Evolutionary conservation across 2,329 filamentous ascomycete genomes (phyloP), one percentile per base, ranked within the genome.

Genomic region (Aspergillus phoenicis): DNA sequence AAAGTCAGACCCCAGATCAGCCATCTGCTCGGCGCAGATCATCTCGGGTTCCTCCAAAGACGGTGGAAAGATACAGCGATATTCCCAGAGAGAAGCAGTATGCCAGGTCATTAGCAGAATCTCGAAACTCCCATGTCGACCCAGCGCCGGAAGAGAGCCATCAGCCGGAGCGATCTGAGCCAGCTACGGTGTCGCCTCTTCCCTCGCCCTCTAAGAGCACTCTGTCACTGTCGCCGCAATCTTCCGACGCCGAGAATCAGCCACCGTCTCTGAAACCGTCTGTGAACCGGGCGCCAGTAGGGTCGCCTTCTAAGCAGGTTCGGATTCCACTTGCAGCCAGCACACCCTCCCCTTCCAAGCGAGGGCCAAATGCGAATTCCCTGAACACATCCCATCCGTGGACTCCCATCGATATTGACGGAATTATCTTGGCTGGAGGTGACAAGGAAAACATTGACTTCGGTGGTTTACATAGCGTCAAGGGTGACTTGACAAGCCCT

Each of bases 171-270:
- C 52, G 43, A 22, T 45, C 57, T n/a, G 58, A 60, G 10, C 53
- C 51, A n/a, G 57, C 56, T 33, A 41, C 62, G 10, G 63, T 72
- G 24, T 75, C 72, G n/a, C 71, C 73, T 22, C 64, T 71, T 8
- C 68, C 71, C 8, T 64, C 66, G 33, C 58, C 62, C 74, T 85
- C 71, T 26, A 69, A 71, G 59, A 69, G 66, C 11, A 84, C 86
- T 0, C 88, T 87, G 0, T 90, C 89, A 0, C 84, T 84, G 17
- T 90, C 90, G 1, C 88, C 88, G 0, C 90, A 91, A 67, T 89
- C 90, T 1, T 93, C 91, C 0, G 89, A 95, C 71, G 89, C 89
- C 0, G 91, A 95, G 74, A 94, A 94, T 67, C 87, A 85, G 52
- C 90, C 90, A 1, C 91, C 91, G 0, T 90, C 89, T 1, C 87